A percentile compares a stretch with the other conserved stretches of the same genome.
phyloP scores from a whole-genome alignment of 148 eudicot genomes.

The Rhododendron ferrugineum region DNA sequence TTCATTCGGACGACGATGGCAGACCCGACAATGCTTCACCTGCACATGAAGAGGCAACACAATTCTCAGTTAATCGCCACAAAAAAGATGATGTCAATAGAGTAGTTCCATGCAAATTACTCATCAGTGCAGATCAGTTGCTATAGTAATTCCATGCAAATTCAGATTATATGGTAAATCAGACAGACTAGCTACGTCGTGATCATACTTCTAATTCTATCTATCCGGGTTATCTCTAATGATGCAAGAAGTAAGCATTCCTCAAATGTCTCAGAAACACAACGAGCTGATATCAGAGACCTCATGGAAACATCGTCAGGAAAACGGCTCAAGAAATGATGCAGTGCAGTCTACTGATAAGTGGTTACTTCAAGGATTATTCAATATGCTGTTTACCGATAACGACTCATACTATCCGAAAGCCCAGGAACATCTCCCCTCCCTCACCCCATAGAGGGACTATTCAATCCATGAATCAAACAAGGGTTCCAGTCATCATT shows the following conservation, averaged over 20 bases:
- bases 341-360: not conserved
- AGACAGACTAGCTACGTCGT: no score
- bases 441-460: not conserved
- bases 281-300: not conserved
- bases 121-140: no score
- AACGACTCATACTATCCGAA: not conserved
- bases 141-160: no score
- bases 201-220: not conserved
- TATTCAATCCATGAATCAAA: not conserved
- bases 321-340: not conserved
- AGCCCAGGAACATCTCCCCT: not conserved
- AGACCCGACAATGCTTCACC: constrained; percentile 46
- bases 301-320: not conserved
- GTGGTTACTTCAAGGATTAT: no score
- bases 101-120: no score
- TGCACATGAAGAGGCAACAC: constrained; percentile 1
- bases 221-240: not conserved
- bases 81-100: not conserved
- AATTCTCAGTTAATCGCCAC: not conserved
- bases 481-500: no score
- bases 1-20: not conserved
- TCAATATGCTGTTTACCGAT: no score
- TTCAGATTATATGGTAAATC: no score
- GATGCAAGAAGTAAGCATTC: not conserved
- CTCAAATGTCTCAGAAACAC: not conserved